Evolutionary conservation across 176 grass and related monocot species (phyloP).

Genomic region (Phragmites australis): DNA sequence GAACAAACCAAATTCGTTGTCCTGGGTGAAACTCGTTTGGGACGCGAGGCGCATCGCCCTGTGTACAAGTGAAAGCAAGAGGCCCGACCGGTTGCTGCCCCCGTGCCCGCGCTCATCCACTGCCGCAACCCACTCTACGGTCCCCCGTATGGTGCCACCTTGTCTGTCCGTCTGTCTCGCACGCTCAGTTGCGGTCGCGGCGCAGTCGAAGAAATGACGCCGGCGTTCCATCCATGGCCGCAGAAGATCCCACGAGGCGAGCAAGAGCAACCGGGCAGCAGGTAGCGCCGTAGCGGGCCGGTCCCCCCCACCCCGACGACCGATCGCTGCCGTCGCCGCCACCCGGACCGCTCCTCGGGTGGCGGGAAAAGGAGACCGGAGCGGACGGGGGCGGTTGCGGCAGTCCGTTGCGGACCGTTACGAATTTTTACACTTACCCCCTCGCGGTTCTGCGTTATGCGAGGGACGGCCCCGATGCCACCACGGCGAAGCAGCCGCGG

Average conservation of each 20-base stretch:
- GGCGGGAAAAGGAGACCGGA: background rate
- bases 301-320: background rate
- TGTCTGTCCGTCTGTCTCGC: too few relatives aligned
- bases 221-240: too few relatives aligned
- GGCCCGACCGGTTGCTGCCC: background rate
- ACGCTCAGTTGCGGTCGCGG: too few relatives aligned
- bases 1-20: too few relatives aligned
- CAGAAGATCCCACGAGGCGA: constrained; percentile 23
- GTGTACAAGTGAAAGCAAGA: background rate
- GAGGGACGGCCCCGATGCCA: background rate
- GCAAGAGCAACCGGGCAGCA: too few relatives aligned
- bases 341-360: background rate
- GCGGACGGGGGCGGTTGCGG: background rate
- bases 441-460: background rate
- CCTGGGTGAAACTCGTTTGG: background rate
- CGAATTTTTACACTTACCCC: background rate
- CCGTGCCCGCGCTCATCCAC: background rate
- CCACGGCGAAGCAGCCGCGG: too few relatives aligned
- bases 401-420: background rate
- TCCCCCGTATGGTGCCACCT: too few relatives aligned
- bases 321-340: background rate
- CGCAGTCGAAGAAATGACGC: background rate
- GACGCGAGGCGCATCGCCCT: background rate
- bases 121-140: background rate
- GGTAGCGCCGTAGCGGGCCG: too few relatives aligned